These are phyloP conservation scores for Colletotrichum viniferum DNA, from an alignment of 2,329 filamentous ascomycete genomes.

Conservation along the genomic window DNA sequence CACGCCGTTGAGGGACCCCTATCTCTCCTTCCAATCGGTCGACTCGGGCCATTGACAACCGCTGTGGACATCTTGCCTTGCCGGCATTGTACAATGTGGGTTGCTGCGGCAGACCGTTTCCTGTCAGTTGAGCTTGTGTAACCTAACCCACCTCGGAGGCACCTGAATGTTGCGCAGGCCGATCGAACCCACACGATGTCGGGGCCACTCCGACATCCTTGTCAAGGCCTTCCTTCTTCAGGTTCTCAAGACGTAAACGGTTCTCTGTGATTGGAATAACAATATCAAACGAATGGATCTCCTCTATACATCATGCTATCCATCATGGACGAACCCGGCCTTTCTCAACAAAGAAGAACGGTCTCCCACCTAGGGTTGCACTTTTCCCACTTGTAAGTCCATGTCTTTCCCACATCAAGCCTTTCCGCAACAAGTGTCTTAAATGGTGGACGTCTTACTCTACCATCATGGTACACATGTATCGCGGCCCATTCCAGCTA, in stretches of 20 bases:
- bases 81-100: not conserved
- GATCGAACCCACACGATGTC: slow-evolving; percentile 4
- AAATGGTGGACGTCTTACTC: not conserved
- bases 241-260: not conserved
- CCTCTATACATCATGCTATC: not conserved
- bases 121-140: not conserved
- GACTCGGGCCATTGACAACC: not conserved
- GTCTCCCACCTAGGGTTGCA: not conserved
- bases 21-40: not conserved
- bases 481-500: not conserved
- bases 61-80: not conserved
- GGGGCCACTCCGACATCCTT: not conserved
- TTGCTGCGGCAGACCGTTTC: not conserved
- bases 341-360: not conserved
- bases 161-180: not conserved
- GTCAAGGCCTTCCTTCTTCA: not conserved
- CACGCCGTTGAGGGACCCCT: not conserved
- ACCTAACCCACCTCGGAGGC: not conserved
- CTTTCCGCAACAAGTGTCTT: not conserved
- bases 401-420: not conserved
- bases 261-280: not conserved
- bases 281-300: not conserved
- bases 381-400: not conserved
- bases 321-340: not conserved
- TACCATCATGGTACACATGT: not conserved